Evolutionary conservation across 129 eudicot genomes (phyloP), one percentile per base, ranked within the genome.

Genomic region (Calendula officinalis): DNA sequence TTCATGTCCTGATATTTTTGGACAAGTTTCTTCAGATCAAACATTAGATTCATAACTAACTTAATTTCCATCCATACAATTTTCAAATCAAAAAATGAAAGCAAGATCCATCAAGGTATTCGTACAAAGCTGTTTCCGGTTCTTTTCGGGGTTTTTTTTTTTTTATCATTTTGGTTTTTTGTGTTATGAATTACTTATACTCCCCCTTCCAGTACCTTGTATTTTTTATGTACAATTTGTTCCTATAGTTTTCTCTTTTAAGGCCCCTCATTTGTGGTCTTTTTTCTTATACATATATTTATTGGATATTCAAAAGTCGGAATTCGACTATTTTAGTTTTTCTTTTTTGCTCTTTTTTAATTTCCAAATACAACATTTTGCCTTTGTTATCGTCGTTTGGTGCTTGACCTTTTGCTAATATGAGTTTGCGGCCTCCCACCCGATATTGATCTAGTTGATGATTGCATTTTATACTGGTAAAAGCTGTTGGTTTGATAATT

Each of bases 1-100:
- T 40, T 75, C 87, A 3, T 88, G 99, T 62, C 99, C 95, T 3
- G 95, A 94, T 59, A 88, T 94, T 60, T 94, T 94, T 44, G 99
- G 97, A 43, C 96, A 86, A 30, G 45, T 88, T 56, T 76, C 83
- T 58, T 66, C 78, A 5, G 95, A 89, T 58, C 94, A 83, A 54
- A 64, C 72, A 7, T 45, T 66, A 72, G 96, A 84, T 2, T 22
- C 30, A 22, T 22, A 22, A 22, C 53, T 83, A 22, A 22, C 30
- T 41, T 47, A 51, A 59, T 45, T 43, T 43, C 43, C 64, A 8
- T 42, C 67, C 35, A 40, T 33, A 16, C 52, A 72, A 45, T 55
- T 68, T 68, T 69, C 59, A n/a, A 8, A 15, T 47, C 74, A 22
- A 22, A 22, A 59, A 22, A 22, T n/a, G n/a, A 22, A 10, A 14